Conservation (phyloP, 2,329 filamentous ascomycete species). For the Ceratocystis cacaofunesta region DNA sequence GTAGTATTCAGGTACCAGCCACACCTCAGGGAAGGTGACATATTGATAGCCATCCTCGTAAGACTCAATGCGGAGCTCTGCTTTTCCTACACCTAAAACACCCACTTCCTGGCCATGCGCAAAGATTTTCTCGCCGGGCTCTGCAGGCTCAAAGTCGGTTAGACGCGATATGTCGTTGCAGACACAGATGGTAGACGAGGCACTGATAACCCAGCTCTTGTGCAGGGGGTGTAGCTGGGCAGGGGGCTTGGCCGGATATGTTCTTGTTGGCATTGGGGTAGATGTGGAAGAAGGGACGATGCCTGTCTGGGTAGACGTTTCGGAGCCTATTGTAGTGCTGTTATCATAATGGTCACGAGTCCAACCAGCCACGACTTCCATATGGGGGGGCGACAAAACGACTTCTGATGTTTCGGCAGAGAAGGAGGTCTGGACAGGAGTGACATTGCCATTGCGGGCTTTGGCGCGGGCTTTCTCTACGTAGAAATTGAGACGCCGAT, state of each 20-base stretch:
- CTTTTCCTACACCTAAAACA: slow-evolving; percentile 11
- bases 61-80: slow-evolving; percentile 10
- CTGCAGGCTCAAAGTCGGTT: slow-evolving; percentile 8
- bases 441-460: not conserved
- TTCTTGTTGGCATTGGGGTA: not conserved
- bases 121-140: slow-evolving; percentile 4
- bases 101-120: slow-evolving; percentile 11
- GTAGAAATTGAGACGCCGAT: not conserved
- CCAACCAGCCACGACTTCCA: not conserved
- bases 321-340: not conserved
- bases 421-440: not conserved
- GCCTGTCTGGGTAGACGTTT: not conserved
- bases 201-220: slow-evolving; percentile 17
- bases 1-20: slow-evolving; percentile 13
- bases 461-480: slow-evolving; percentile 11
- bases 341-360: not conserved
- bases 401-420: not conserved
- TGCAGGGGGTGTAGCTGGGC: slow-evolving; percentile 4
- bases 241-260: not conserved
- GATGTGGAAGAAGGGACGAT: not conserved
- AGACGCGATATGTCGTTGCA: slow-evolving; percentile 13
- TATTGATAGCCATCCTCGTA: not conserved
- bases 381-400: not conserved
- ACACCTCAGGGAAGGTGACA: slow-evolving; percentile 15
- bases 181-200: slow-evolving; percentile 12